A percentile compares a stretch with the other conserved stretches of the same genome.
Conservation (phyloP, 176 grass and related monocot genomes). For the Zoysia pacifica region DNA sequence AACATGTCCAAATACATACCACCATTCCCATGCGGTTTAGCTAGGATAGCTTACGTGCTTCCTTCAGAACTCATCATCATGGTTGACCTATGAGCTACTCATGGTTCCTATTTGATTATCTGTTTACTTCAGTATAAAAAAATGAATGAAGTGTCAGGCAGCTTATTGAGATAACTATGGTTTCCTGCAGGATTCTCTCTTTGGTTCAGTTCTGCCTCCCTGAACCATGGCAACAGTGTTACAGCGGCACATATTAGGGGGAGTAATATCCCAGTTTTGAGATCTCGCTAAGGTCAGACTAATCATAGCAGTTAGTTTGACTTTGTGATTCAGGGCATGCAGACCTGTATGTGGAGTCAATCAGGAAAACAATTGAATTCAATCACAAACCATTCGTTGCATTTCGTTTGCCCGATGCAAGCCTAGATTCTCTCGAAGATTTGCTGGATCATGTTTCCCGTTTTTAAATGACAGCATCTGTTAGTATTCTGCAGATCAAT, state of each 20-base stretch:
- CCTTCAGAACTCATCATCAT: constrained; percentile 40
- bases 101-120: constrained; percentile 18
- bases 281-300: constrained; percentile 48
- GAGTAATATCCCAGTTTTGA: constrained; percentile 58
- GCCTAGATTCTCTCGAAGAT: constrained; percentile 65
- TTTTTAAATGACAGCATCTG: constrained; percentile 18
- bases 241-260: constrained; percentile 23
- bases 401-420: constrained; percentile 22
- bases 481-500: not conserved
- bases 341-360: constrained; percentile 35
- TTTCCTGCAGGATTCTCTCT: constrained; percentile 4
- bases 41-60: constrained; percentile 31
- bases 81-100: constrained; percentile 41
- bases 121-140: constrained; percentile 36
- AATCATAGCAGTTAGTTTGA: constrained; percentile 43
- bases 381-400: constrained; percentile 25
- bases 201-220: constrained; percentile 24
- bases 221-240: constrained; percentile 31
- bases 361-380: not conserved
- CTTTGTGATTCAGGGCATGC: constrained; percentile 50
- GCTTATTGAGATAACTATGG: constrained; percentile 21
- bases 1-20: constrained; percentile 48
- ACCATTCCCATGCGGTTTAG: constrained; percentile 44
- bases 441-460: constrained; percentile 46
- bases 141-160: not conserved